Conservation (phyloP, 352 stramenopile genomes). For the Phytophthora brassicae region DNA sequence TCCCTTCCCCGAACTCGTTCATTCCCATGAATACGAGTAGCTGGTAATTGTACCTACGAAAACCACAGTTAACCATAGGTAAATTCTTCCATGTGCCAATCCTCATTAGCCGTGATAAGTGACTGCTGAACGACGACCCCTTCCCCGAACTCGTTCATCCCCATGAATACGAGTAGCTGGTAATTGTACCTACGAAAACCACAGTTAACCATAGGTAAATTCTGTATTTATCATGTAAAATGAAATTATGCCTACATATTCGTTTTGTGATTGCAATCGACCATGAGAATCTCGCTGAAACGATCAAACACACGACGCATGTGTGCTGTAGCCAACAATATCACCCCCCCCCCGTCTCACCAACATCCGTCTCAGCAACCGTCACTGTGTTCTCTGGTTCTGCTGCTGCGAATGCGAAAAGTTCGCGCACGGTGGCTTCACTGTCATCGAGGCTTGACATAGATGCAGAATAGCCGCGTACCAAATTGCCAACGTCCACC, state of each 20-base stretch:
- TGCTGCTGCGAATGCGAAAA: constrained; percentile 1
- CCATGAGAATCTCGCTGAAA: constrained; percentile 15
- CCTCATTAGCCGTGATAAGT: constrained; percentile 5
- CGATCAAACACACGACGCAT: constrained; percentile 10
- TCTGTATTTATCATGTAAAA: background rate
- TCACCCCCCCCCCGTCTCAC: constrained; percentile 7
- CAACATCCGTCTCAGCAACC: background rate
- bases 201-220: background rate
- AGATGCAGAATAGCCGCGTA: background rate
- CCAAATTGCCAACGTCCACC: constrained; percentile 19
- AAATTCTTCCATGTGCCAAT: constrained; percentile 19
- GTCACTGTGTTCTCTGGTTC: background rate
- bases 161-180: constrained; percentile 17
- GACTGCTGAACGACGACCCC: constrained; percentile 9
- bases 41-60: constrained; percentile 27
- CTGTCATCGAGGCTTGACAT: background rate
- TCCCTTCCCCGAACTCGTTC: constrained; percentile 18
- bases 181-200: constrained; percentile 23
- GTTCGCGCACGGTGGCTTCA: background rate
- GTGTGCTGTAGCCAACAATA: constrained; percentile 4
- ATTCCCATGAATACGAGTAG: constrained; percentile 11
- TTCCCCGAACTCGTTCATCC: constrained; percentile 19
- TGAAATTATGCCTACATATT: constrained; percentile 1
- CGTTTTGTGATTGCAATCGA: background rate
- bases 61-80: background rate